Conservation (phyloP, 2,329 filamentous ascomycete genomes). For the Trichoderma sp. region DNA sequence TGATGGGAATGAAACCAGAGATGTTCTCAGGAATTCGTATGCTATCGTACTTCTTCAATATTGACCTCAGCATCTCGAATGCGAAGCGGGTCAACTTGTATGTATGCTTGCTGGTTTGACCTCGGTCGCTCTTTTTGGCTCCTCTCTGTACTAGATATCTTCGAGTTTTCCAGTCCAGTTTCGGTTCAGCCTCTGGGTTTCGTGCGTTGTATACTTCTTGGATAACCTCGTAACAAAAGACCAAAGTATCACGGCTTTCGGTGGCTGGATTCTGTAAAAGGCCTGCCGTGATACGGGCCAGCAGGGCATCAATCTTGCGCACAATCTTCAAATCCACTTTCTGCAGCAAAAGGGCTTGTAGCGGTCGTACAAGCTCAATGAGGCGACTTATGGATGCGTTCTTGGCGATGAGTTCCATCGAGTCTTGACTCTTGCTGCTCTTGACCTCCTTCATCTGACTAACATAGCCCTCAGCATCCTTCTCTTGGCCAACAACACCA, state of each 20-base stretch:
- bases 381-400: slow-evolving; percentile 75
- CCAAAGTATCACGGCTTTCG: slow-evolving; percentile 76
- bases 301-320: slow-evolving; percentile 85
- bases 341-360: slow-evolving; percentile 77
- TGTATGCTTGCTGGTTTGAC: slow-evolving; percentile 73
- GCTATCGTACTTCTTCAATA: slow-evolving; percentile 82
- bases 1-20: slow-evolving; percentile 80
- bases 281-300: slow-evolving; percentile 80
- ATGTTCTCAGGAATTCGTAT: slow-evolving; percentile 80
- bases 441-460: slow-evolving; percentile 98
- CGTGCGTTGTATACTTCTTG: slow-evolving; percentile 76
- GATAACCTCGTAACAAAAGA: slow-evolving; percentile 94
- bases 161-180: slow-evolving; percentile 62
- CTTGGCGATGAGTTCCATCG: slow-evolving; percentile 88
- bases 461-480: slow-evolving; percentile 93
- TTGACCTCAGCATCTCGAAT: slow-evolving; percentile 79
- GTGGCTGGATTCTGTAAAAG: slow-evolving; percentile 79
- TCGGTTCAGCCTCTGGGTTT: slow-evolving; percentile 52
- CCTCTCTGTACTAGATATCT: slow-evolving; percentile 81
- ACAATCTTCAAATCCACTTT: slow-evolving; percentile 81
- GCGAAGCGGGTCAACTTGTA: slow-evolving; percentile 89
- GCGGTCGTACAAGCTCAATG: slow-evolving; percentile 72
- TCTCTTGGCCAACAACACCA: slow-evolving; percentile 87
- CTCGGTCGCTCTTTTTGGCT: slow-evolving; percentile 72
- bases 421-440: slow-evolving; percentile 96